A percentile compares a stretch with the other conserved stretches of the same genome.
Conservation (phyloP, 2,329 filamentous ascomycete genomes). For the Microdochium paspali region DNA sequence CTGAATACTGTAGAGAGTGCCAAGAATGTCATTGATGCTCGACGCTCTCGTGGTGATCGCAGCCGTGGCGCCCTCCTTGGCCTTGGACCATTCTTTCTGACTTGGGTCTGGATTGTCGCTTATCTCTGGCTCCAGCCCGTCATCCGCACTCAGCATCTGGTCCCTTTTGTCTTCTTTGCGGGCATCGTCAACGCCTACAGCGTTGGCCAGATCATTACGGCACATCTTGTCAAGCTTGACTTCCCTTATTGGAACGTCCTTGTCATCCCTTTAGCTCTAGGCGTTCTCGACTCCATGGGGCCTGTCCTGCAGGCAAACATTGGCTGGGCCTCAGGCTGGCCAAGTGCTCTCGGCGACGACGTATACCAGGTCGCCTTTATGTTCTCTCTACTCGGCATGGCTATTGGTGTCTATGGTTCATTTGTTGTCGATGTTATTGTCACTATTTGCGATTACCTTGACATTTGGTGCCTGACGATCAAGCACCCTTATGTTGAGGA, state of each 20-base stretch:
- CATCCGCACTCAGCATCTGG: constrained; percentile 72
- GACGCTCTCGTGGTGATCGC: constrained; percentile 63
- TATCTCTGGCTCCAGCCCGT: constrained; percentile 81
- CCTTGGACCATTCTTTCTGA: constrained; percentile 68
- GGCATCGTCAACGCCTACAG: constrained; percentile 90
- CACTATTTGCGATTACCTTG: constrained; percentile 93
- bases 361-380: constrained; percentile 89
- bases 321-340: constrained; percentile 63
- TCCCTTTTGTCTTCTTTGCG: constrained; percentile 84
- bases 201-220: constrained; percentile 91
- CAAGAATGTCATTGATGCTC: constrained; percentile 74
- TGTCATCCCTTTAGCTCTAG: constrained; percentile 65
- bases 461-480: constrained; percentile 97
- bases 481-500: constrained; percentile 63
- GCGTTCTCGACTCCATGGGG: constrained; percentile 72
- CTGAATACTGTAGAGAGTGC: constrained; percentile 78
- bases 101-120: constrained; percentile 66
- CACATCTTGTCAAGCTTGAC: constrained; percentile 75
- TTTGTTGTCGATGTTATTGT: constrained; percentile 97
- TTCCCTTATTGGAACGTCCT: constrained; percentile 92
- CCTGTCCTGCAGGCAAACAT: constrained; percentile 50
- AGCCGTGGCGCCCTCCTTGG: constrained; percentile 70
- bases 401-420: constrained; percentile 87
- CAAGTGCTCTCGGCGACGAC: constrained; percentile 61
- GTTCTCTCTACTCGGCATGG: constrained; percentile 77